These are phyloP conservation scores for Verbena officinalis DNA, from an alignment of 257 asterid genomes.

Conservation along the genomic window DNA sequence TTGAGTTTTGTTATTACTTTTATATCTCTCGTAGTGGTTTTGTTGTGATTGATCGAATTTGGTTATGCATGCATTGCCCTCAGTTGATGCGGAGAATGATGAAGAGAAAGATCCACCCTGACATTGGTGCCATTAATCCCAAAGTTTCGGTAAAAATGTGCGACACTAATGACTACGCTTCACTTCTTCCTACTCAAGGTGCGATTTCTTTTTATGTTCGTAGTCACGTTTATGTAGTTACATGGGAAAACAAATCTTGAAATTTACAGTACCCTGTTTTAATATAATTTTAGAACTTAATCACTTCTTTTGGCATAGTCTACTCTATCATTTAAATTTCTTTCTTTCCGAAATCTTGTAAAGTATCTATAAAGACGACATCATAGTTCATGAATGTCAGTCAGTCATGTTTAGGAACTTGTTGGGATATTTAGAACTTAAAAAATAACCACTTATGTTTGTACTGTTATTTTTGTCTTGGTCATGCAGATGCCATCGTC, in stretches of 20 bases:
- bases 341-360: too few species aligned
- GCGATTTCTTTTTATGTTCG: neutral
- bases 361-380: too few species aligned
- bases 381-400: too few species aligned
- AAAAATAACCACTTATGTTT: too few species aligned
- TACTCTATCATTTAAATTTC: too few species aligned
- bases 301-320: too few species aligned
- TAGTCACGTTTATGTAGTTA: neutral
- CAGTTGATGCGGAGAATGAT: constrained; percentile 65
- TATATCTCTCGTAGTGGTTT: too few species aligned
- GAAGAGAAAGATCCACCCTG: constrained; percentile 75
- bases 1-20: neutral
- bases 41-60: neutral
- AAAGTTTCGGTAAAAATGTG: constrained; percentile 19
- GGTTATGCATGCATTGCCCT: neutral
- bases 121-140: constrained; percentile 26
- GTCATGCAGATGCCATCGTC: constrained; percentile 25
- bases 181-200: constrained; percentile 56
- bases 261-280: too few species aligned
- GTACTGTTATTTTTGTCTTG: neutral
- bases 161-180: constrained; percentile 37
- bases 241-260: too few species aligned
- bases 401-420: too few species aligned
- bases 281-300: too few species aligned
- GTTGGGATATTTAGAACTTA: too few species aligned